A percentile compares a stretch with the other conserved stretches of the same genome.
Conservation (phyloP, 176 grass and related monocot genomes). For the Elymus sibiricus region DNA sequence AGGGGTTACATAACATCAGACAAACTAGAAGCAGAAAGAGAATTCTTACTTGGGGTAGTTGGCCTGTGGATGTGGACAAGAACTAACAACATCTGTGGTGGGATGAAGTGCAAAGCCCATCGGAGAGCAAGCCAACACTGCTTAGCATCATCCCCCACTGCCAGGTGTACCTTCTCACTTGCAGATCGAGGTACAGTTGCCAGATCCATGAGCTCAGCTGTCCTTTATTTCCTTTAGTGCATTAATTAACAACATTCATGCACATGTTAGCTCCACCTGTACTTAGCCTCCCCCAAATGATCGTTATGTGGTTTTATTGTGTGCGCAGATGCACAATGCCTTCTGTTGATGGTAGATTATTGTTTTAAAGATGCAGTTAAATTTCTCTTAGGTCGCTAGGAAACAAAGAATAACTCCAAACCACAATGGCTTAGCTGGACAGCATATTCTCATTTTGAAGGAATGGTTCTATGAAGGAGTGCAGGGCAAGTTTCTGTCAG, state of each 20-base stretch:
- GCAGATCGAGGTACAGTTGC: background rate
- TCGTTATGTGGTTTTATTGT: background rate
- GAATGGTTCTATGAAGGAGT: conserved; percentile 4
- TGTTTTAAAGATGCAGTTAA: background rate
- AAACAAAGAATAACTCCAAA: conserved; percentile 11
- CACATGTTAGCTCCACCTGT: background rate
- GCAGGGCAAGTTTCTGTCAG: conserved; percentile 9
- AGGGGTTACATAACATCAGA: background rate
- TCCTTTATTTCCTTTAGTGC: background rate
- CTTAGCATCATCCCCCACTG: background rate
- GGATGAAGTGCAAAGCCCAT: conserved; percentile 24
- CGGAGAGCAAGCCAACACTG: background rate
- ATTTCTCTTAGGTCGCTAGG: background rate
- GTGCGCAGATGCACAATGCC: background rate
- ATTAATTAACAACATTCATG: background rate
- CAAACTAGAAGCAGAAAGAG: background rate
- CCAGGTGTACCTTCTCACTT: background rate
- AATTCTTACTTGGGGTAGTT: conserved; percentile 13
- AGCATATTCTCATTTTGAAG: background rate
- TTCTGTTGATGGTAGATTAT: conserved; percentile 2
- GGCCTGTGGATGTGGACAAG: conserved; percentile 12
- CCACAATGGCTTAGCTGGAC: background rate
- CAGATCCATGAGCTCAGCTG: background rate
- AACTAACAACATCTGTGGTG: background rate
- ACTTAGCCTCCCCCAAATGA: background rate